A percentile compares a stretch with the other conserved stretches of the same genome.
phyloP scores from a whole-genome alignment of 2,329 filamentous ascomycete genomes.

The Proliferodiscus dingleyae region DNA sequence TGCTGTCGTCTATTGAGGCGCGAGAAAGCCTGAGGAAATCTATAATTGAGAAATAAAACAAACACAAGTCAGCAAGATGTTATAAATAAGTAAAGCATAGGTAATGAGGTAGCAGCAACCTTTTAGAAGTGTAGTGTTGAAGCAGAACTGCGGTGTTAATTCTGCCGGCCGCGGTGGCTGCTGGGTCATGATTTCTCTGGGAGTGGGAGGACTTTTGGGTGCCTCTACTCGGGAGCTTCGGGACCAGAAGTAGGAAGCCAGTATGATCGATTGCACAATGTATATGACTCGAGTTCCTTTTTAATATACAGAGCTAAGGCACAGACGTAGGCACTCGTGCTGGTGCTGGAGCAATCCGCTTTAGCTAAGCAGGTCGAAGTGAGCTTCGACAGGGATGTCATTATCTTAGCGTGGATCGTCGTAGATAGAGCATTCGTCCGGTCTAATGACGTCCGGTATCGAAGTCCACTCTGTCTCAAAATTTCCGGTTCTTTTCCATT shows the following conservation, averaged over 20 bases:
- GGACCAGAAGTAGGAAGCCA: slow-evolving; percentile 31
- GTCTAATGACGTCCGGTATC: not conserved
- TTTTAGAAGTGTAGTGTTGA: slow-evolving; percentile 63
- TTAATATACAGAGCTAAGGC: too few species aligned
- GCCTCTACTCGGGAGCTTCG: slow-evolving; percentile 25
- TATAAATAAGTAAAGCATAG: too few species aligned
- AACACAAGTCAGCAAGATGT: too few species aligned
- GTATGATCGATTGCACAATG: slow-evolving; percentile 14
- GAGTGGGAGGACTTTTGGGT: slow-evolving; percentile 5
- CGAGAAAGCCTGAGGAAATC: slow-evolving; percentile 89
- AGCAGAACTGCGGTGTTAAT: slow-evolving; percentile 73
- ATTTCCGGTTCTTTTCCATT: not conserved
- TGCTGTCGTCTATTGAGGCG: slow-evolving; percentile 83
- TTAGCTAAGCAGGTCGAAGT: not conserved
- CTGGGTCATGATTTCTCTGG: slow-evolving; percentile 26
- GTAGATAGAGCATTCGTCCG: not conserved
- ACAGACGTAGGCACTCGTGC: too few species aligned
- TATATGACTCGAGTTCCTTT: not conserved
- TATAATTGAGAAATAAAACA: slow-evolving; percentile 40
- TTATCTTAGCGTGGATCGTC: slow-evolving; percentile 10
- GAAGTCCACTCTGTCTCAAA: not conserved
- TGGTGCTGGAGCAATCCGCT: too few species aligned
- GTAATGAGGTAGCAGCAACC: too few species aligned
- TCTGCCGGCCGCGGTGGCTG: slow-evolving; percentile 36
- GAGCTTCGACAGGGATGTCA: slow-evolving; percentile 12